These are phyloP conservation scores for Furcasterigmium furcatum DNA, from an alignment of 2,329 filamentous ascomycete species.

Conservation along the genomic window DNA sequence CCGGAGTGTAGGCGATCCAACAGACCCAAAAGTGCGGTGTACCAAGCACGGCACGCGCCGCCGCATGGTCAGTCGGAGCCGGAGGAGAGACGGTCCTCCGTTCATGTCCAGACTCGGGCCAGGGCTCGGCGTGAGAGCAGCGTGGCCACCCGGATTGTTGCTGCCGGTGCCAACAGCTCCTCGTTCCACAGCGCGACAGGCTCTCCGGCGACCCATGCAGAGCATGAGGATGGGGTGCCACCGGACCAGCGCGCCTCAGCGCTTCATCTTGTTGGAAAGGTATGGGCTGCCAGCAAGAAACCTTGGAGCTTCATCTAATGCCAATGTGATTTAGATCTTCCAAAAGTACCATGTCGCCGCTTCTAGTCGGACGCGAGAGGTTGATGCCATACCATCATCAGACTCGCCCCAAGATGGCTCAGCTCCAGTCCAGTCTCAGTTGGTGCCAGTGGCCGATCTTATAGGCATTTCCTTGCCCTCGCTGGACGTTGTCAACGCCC, in stretches of 20 bases:
- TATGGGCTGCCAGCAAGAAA: not conserved
- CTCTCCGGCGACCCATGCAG: no score
- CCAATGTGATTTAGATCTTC: not conserved
- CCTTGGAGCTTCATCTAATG: no score
- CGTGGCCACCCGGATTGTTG: not conserved
- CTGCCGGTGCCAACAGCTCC: no score
- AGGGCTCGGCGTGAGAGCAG: not conserved
- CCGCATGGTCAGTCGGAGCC: no score
- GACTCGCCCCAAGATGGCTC: not conserved
- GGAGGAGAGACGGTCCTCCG: no score
- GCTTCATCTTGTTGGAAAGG: not conserved
- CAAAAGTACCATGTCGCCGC: not conserved
- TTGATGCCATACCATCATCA: not conserved
- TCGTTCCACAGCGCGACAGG: no score
- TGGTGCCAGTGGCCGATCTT: not conserved
- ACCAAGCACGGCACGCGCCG: not conserved
- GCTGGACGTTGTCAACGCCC: not conserved
- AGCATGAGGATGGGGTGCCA: not conserved
- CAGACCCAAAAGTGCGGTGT: not conserved
- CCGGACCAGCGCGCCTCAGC: not conserved
- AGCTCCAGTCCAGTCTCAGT: not conserved
- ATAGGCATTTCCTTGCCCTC: not conserved
- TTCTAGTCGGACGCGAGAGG: not conserved
- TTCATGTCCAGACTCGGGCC: not conserved
- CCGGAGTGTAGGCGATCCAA: not conserved